Conservation (phyloP, 225 moss, liverwort and hornwort genomes). For the Sphagnum tenellum region DNA sequence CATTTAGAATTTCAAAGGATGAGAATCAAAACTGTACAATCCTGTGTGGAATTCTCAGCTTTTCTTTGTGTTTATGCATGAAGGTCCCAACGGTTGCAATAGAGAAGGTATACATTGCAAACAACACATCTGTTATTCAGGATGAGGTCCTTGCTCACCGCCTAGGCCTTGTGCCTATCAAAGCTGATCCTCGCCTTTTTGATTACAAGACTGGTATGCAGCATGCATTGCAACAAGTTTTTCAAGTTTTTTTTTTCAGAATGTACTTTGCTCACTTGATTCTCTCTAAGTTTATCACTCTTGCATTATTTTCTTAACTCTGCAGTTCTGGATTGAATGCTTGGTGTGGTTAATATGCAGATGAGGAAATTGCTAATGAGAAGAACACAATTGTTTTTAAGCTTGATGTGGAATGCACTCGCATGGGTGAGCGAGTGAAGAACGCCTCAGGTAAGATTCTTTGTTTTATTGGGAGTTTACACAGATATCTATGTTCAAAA, state of each 20-base stretch:
- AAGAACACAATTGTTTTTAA: conserved; percentile 96
- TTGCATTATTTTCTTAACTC: too few species aligned
- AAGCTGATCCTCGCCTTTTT: conserved; percentile 72
- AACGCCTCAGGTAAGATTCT: conserved; percentile 64
- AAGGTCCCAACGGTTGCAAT: conserved; percentile 99
- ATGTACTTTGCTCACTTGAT: too few species aligned
- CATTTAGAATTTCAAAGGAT: too few species aligned
- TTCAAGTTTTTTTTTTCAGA: too few species aligned
- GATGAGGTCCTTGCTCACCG: conserved; percentile 98
- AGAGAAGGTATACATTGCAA: conserved; percentile 95
- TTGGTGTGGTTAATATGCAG: conserved; percentile 16
- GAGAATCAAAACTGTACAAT: too few species aligned
- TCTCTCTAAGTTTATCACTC: neutral
- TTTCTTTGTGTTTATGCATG: conserved; percentile 1
- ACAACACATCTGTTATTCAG: conserved; percentile 97
- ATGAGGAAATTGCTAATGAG: conserved; percentile 90
- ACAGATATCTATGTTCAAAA: too few species aligned
- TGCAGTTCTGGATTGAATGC: neutral
- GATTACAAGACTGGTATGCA: conserved; percentile 68
- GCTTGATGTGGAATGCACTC: conserved; percentile 80
- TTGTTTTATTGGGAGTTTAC: too few species aligned
- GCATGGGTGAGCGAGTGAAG: conserved; percentile 60
- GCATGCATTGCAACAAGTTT: neutral
- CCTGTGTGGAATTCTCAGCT: too few species aligned
- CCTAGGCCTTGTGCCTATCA: conserved; percentile 86